Evolutionary conservation across 495 filamentous ascomycete genomes (phyloP).

Genomic region (Penicillium goetzii): DNA sequence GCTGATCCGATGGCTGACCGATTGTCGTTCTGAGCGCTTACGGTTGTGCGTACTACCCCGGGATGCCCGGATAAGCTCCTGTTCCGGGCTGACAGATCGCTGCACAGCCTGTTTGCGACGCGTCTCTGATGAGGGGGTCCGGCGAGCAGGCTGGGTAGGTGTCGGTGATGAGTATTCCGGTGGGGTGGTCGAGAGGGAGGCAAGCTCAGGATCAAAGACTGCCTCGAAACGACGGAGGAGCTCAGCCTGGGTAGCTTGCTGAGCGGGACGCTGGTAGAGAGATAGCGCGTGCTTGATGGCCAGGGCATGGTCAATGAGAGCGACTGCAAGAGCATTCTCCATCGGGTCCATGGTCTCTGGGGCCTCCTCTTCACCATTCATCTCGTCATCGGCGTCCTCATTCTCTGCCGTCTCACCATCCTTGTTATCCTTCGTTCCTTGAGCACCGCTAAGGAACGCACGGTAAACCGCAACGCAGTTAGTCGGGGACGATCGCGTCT

Average conservation of each 20-base stretch:
- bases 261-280: constrained; percentile 63
- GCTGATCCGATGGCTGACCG: constrained; percentile 52
- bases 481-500: constrained; percentile 60
- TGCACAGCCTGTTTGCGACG: constrained; percentile 33
- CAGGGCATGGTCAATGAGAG: constrained; percentile 86
- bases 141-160: constrained; percentile 29
- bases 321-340: constrained; percentile 82
- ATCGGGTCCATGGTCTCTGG: constrained; percentile 60
- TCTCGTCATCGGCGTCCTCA: constrained; percentile 50
- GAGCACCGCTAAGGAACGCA: constrained; percentile 62
- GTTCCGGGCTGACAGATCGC: constrained; percentile 44
- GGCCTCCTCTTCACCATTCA: constrained; percentile 48
- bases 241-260: constrained; percentile 61
- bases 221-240: constrained; percentile 53
- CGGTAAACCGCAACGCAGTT: constrained; percentile 77
- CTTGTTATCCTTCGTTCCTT: constrained; percentile 44
- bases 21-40: constrained; percentile 44
- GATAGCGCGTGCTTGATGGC: constrained; percentile 81
- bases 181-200: constrained; percentile 33
- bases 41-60: constrained; percentile 37
- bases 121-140: constrained; percentile 30
- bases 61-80: constrained; percentile 42
- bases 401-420: constrained; percentile 48
- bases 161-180: constrained; percentile 31
- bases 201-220: constrained; percentile 54